Conservation (phyloP, 1,139 yeast species). For the Tardiomyces blankii region DNA sequence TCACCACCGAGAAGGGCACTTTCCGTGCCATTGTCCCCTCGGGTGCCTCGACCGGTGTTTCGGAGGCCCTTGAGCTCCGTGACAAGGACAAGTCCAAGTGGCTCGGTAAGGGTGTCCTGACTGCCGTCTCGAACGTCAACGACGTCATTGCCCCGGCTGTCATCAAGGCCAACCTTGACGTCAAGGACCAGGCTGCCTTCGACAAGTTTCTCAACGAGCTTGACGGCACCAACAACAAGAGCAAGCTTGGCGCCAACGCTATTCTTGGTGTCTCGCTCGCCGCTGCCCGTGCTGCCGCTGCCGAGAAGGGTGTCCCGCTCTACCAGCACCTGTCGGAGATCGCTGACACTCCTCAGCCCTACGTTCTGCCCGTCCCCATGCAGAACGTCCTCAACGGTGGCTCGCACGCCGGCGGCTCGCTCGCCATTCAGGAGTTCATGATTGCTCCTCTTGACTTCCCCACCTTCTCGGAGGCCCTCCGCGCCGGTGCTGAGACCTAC, state of each 20-base stretch:
- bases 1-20: constrained; percentile 73
- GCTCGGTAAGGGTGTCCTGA: constrained; percentile 91
- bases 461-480: constrained; percentile 83
- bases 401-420: constrained; percentile 97
- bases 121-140: constrained; percentile 89
- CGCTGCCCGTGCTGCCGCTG: constrained; percentile 92
- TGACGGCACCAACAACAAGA: constrained; percentile 92
- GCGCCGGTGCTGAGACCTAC: constrained; percentile 95
- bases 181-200: constrained; percentile 65
- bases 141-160: constrained; percentile 83
- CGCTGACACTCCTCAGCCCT: constrained; percentile 56
- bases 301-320: constrained; percentile 76
- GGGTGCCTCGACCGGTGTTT: constrained; percentile 93
- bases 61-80: constrained; percentile 92
- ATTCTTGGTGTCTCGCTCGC: constrained; percentile 91
- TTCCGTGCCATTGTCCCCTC: constrained; percentile 95
- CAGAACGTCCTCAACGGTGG: constrained; percentile 98
- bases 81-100: constrained; percentile 90
- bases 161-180: constrained; percentile 58
- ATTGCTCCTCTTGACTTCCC: constrained; percentile 87
- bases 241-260: constrained; percentile 93
- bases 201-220: constrained; percentile 68
- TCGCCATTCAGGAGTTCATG: constrained; percentile 98
- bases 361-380: constrained; percentile 90
- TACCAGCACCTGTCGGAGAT: constrained; percentile 75